Evolutionary conservation across 2,329 filamentous ascomycete genomes (phyloP).

Genomic region (Arachnomyces sp.): DNA sequence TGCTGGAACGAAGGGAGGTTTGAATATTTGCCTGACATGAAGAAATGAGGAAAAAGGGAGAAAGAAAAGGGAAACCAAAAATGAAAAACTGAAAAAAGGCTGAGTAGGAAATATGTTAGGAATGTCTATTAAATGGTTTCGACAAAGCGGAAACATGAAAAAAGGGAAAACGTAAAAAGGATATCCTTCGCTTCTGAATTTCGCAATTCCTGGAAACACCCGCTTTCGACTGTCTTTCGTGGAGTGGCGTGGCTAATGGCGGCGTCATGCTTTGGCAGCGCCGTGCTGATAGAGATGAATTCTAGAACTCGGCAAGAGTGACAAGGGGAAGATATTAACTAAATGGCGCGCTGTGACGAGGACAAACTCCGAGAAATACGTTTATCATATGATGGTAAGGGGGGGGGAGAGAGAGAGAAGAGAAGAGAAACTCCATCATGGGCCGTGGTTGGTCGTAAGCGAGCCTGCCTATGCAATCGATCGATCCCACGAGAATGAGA

Average conservation of each 20-base stretch:
- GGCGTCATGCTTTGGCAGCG: no score
- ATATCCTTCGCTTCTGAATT: slow-evolving; percentile 4
- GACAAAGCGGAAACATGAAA: neutral
- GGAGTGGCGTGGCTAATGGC: no score
- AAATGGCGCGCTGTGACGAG: neutral
- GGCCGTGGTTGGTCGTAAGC: slow-evolving; percentile 11
- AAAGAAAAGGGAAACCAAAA: neutral
- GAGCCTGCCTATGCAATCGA: slow-evolving; percentile 9
- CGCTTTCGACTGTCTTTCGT: no score
- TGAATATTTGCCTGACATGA: no score
- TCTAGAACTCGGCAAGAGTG: neutral
- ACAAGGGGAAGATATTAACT: neutral
- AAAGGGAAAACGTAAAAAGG: slow-evolving; percentile 1
- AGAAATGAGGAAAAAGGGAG: neutral
- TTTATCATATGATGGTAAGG: neutral
- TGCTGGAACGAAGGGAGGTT: no score
- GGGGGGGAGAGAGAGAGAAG: neutral
- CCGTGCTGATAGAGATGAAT: neutral
- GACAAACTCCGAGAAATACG: slow-evolving; percentile 2
- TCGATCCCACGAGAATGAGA: slow-evolving; percentile 7
- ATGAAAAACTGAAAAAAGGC: neutral
- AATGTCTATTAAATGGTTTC: neutral
- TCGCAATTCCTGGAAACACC: neutral
- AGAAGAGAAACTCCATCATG: slow-evolving; percentile 8
- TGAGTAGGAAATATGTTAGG: neutral